Evolutionary conservation across 2,329 filamentous ascomycete species (phyloP).

Genomic region (Xylariaceae sp.): DNA sequence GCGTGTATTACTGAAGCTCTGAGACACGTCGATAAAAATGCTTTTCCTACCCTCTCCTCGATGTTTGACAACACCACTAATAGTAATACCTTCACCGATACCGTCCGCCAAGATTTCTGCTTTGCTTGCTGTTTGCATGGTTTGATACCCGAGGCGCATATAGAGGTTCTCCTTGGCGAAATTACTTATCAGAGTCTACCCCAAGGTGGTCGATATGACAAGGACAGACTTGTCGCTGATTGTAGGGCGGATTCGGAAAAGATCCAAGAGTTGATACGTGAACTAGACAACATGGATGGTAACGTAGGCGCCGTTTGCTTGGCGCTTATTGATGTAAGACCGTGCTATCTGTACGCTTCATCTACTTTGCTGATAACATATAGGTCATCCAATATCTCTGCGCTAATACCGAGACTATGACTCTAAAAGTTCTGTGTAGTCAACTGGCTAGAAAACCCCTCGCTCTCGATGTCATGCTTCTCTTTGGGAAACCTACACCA

Average conservation of each 20-base stretch:
- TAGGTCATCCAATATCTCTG: conserved; percentile 69
- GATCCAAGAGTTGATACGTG: conserved; percentile 72
- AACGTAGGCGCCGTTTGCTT: conserved; percentile 84
- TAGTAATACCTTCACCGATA: conserved; percentile 56
- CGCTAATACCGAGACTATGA: conserved; percentile 72
- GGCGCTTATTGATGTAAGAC: conserved; percentile 66
- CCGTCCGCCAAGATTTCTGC: conserved; percentile 70
- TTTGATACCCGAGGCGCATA: conserved; percentile 74
- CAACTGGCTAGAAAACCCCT: conserved; percentile 70
- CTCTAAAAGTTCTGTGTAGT: conserved; percentile 71
- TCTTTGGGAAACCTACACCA: conserved; percentile 69
- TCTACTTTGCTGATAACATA: not conserved
- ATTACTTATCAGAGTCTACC: conserved; percentile 78
- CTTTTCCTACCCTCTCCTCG: conserved; percentile 61
- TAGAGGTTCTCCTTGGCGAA: conserved; percentile 79
- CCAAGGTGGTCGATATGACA: conserved; percentile 69
- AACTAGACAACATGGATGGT: conserved; percentile 86
- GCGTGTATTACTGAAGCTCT: conserved; percentile 71
- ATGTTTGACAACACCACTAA: conserved; percentile 61
- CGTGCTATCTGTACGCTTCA: not conserved
- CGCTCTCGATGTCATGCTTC: conserved; percentile 69
- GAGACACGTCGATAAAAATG: conserved; percentile 75
- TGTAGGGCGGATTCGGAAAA: conserved; percentile 74
- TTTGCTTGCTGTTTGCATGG: conserved; percentile 87
- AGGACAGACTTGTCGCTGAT: conserved; percentile 74